phyloP scores from a whole-genome alignment of 495 filamentous ascomycete species.

The Rhizodiscina lignyota region DNA sequence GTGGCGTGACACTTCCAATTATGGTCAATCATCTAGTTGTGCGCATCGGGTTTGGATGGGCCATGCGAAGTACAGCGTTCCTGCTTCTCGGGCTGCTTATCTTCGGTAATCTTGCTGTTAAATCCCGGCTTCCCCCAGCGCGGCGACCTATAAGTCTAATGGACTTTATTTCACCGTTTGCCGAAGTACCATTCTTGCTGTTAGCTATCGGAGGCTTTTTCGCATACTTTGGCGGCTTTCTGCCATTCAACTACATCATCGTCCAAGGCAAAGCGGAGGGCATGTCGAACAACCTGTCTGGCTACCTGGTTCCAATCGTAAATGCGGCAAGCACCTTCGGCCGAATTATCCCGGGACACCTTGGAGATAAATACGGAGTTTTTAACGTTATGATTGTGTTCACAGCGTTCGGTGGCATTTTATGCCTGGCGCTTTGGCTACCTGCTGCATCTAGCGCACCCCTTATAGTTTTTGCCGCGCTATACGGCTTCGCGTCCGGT shows the following conservation, averaged over 20 bases:
- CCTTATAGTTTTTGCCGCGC: slow-evolving; percentile 44
- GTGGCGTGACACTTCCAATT: slow-evolving; percentile 54
- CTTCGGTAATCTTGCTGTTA: slow-evolving; percentile 46
- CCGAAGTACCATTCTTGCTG: slow-evolving; percentile 38
- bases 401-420: slow-evolving; percentile 37
- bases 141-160: slow-evolving; percentile 32
- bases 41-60: slow-evolving; percentile 53
- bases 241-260: slow-evolving; percentile 59
- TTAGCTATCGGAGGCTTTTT: slow-evolving; percentile 36
- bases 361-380: slow-evolving; percentile 55
- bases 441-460: slow-evolving; percentile 40
- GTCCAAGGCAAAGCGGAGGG: slow-evolving; percentile 38
- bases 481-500: slow-evolving; percentile 61
- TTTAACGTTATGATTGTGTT: slow-evolving; percentile 60
- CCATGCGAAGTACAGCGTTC: slow-evolving; percentile 54
- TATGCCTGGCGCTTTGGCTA: slow-evolving; percentile 55
- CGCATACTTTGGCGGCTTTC: slow-evolving; percentile 56
- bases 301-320: slow-evolving; percentile 55
- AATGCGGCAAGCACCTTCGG: slow-evolving; percentile 54
- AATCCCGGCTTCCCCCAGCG: slow-evolving; percentile 42
- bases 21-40: slow-evolving; percentile 49
- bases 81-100: slow-evolving; percentile 46
- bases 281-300: slow-evolving; percentile 37
- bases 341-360: slow-evolving; percentile 54
- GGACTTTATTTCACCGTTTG: slow-evolving; percentile 43